These are phyloP conservation scores for Monosporascus sp. DNA, from an alignment of 2,329 filamentous ascomycete species.

Conservation along the genomic window DNA sequence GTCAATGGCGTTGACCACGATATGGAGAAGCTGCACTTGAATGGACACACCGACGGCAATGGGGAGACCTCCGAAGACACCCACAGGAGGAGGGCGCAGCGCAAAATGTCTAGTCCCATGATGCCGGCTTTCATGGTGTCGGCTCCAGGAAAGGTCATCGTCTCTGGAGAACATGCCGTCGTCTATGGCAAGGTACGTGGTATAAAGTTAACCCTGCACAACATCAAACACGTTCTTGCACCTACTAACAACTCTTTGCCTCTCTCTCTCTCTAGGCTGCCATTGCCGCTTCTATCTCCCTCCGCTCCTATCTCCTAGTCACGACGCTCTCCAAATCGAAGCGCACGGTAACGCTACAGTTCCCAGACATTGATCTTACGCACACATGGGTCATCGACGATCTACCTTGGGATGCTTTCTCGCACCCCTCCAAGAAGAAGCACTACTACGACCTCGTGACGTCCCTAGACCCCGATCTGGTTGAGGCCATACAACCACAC, in stretches of 20 bases:
- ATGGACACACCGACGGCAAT: constrained; percentile 19
- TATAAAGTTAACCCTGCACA: neutral
- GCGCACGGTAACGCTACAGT: constrained; percentile 79
- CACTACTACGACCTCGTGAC: constrained; percentile 90
- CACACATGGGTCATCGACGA: constrained; percentile 94
- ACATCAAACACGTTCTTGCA: neutral
- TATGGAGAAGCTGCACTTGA: constrained; percentile 17
- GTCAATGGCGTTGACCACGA: constrained; percentile 25
- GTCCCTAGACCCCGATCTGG: constrained; percentile 73
- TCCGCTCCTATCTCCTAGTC: constrained; percentile 94
- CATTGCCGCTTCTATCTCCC: constrained; percentile 89
- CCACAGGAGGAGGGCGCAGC: constrained; percentile 36
- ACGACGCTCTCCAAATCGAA: constrained; percentile 90
- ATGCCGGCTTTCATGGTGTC: constrained; percentile 96
- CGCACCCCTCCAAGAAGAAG: constrained; percentile 80
- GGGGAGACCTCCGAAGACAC: constrained; percentile 21
- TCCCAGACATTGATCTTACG: constrained; percentile 82
- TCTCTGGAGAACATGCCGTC: constrained; percentile 97
- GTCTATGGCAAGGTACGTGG: constrained; percentile 79
- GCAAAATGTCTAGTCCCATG: constrained; percentile 59
- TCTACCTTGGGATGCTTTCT: constrained; percentile 81
- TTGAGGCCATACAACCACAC: constrained; percentile 75
- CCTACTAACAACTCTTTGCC: constrained; percentile 1
- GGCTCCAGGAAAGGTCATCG: constrained; percentile 95
- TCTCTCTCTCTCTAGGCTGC: constrained; percentile 54